These are phyloP conservation scores for Cytidiella melzeri DNA, from an alignment of 768 basidiomycete species.

Conservation along the genomic window DNA sequence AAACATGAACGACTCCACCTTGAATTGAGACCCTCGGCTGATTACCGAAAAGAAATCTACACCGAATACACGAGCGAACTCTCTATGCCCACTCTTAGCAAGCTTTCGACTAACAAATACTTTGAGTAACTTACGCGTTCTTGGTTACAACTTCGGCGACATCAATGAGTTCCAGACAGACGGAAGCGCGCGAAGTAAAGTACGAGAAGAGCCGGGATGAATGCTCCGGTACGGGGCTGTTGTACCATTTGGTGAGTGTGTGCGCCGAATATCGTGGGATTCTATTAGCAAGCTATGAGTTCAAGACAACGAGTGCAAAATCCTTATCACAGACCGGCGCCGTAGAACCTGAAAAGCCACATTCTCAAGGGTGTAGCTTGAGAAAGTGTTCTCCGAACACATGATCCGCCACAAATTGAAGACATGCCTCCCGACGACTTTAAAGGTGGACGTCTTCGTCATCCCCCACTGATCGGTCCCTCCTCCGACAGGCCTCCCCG, in stretches of 20 bases:
- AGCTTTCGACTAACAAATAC: too few relatives aligned
- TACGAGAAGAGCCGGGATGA: slow-evolving; percentile 53
- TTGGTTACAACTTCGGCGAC: slow-evolving; percentile 79
- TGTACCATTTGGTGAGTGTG: slow-evolving; percentile 66
- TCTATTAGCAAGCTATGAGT: slow-evolving; percentile 32
- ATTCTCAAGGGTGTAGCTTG: slow-evolving; percentile 85
- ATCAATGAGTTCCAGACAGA: slow-evolving; percentile 77
- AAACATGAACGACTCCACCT: slow-evolving; percentile 98
- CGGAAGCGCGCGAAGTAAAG: slow-evolving; percentile 53
- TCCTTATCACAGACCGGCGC: slow-evolving; percentile 48
- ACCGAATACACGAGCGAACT: slow-evolving; percentile 96
- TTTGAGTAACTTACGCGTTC: slow-evolving; percentile 62
- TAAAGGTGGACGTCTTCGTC: slow-evolving; percentile 75
- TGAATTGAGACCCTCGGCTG: slow-evolving; percentile 94
- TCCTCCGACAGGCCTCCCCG: slow-evolving; percentile 31
- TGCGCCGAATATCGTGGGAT: slow-evolving; percentile 65
- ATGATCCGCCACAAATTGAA: slow-evolving; percentile 92
- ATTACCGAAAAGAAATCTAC: slow-evolving; percentile 96
- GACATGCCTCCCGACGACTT: slow-evolving; percentile 82
- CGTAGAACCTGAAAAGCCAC: slow-evolving; percentile 77
- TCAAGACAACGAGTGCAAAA: neutral
- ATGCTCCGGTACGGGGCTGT: slow-evolving; percentile 51
- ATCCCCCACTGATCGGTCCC: slow-evolving; percentile 65
- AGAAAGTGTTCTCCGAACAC: slow-evolving; percentile 73
- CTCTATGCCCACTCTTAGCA: slow-evolving; percentile 51